A percentile compares a stretch with the other conserved stretches of the same genome.
Conservation (phyloP, 192 early-diverging fungal genomes). For the Coemansia sp. region DNA sequence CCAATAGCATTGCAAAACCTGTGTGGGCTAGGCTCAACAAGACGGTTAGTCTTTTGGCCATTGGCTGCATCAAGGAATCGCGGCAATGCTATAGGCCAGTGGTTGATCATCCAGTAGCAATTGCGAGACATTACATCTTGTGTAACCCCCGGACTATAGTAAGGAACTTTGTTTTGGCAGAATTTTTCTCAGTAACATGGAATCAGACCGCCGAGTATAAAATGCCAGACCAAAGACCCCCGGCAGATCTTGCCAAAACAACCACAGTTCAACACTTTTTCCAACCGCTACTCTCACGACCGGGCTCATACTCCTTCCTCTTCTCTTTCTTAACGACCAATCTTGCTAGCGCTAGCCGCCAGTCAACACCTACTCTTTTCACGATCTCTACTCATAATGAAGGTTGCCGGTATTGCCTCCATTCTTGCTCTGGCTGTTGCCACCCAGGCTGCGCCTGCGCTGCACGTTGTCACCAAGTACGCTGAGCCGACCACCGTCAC, state of each 20-base stretch:
- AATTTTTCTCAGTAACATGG: not conserved
- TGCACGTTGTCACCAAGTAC: constrained; percentile 6
- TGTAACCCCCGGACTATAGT: not conserved
- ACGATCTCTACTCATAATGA: constrained; percentile 26
- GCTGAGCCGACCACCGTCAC: constrained; percentile 12
- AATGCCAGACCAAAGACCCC: not conserved
- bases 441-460: constrained; percentile 26
- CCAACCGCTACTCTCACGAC: not conserved
- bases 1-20: not conserved
- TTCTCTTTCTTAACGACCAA: not conserved
- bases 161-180: not conserved
- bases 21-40: not conserved
- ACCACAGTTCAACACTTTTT: not conserved
- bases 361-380: not conserved
- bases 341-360: constrained; percentile 14
- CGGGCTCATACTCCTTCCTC: not conserved
- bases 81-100: not conserved
- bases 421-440: constrained; percentile 33
- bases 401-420: constrained; percentile 34
- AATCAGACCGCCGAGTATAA: not conserved
- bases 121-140: not conserved
- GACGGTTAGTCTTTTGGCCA: not conserved
- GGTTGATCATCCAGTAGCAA: not conserved
- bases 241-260: not conserved
- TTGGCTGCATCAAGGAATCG: not conserved